Percentiles rank a stretch among this genome's conserved stretches.
Evolutionary conservation across 305 asterid genomes (phyloP).

Genomic region (Plantago rigida): DNA sequence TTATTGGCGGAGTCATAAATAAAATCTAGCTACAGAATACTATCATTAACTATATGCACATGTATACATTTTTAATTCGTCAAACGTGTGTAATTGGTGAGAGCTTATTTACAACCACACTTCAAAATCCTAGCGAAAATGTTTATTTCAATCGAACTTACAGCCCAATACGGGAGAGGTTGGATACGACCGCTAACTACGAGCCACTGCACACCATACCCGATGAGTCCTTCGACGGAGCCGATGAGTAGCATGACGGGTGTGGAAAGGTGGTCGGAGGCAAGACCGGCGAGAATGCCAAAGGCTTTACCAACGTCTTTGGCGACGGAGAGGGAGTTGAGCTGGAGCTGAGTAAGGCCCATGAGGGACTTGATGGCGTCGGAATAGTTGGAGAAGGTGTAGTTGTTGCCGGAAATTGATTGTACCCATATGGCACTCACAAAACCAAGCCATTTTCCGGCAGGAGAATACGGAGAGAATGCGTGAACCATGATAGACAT

Average conservation of each 20-base stretch:
- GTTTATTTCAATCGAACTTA: conserved; percentile 26
- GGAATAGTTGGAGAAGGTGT: conserved; percentile 79
- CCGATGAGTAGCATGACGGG: conserved; percentile 66
- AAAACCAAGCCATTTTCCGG: conserved; percentile 88
- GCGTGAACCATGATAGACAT: conserved; percentile 22
- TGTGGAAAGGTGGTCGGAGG: conserved; percentile 64
- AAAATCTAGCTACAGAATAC: no score
- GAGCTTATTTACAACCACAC: no score
- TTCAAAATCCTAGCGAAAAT: no score
- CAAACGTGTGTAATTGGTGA: no score
- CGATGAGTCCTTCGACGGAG: conserved; percentile 62
- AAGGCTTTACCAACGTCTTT: conserved; percentile 83
- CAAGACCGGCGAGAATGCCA: conserved; percentile 70
- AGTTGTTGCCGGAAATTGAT: conserved; percentile 73
- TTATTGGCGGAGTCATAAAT: neutral
- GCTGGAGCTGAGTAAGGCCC: conserved; percentile 76
- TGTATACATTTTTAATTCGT: no score
- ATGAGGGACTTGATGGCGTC: conserved; percentile 61
- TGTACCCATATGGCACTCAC: conserved; percentile 90
- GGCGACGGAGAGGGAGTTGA: conserved; percentile 81
- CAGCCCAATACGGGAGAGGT: conserved; percentile 81
- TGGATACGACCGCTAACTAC: conserved; percentile 62
- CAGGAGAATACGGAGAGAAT: conserved; percentile 47
- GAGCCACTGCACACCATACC: conserved; percentile 88
- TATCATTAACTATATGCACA: no score